Percentiles rank a stretch among this genome's conserved stretches.
These are phyloP conservation scores for Kalmanozyma brasiliensis DNA, from an alignment of 1,284 basidiomycete species.

Conservation along the genomic window DNA sequence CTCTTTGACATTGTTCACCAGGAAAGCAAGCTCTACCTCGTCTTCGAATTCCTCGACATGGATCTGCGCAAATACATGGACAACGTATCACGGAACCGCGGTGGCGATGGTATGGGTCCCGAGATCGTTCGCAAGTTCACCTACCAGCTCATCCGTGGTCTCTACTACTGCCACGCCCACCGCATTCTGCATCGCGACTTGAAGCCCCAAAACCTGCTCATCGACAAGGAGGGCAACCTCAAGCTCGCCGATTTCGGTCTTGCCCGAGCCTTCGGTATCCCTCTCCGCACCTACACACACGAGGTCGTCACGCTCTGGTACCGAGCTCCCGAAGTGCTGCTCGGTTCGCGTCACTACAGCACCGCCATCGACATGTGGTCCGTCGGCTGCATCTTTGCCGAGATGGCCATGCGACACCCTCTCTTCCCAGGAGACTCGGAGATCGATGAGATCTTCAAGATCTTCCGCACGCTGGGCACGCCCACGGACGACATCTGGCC, in stretches of 20 bases:
- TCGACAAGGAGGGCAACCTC: slow-evolving; percentile 75
- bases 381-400: slow-evolving; percentile 88
- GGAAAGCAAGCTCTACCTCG: slow-evolving; percentile 94
- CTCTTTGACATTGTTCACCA: slow-evolving; percentile 96
- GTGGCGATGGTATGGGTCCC: slow-evolving; percentile 73
- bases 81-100: slow-evolving; percentile 66
- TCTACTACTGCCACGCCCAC: slow-evolving; percentile 94
- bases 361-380: slow-evolving; percentile 99
- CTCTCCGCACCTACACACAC: slow-evolving; percentile 96
- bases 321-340: slow-evolving; percentile 92
- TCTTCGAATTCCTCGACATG: slow-evolving; percentile 93
- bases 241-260: slow-evolving; percentile 91
- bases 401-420: slow-evolving; percentile 90
- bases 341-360: slow-evolving; percentile 93
- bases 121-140: slow-evolving; percentile 94
- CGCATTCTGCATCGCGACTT: slow-evolving; percentile 95
- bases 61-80: slow-evolving; percentile 98
- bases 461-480: slow-evolving; percentile 84
- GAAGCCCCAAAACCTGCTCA: slow-evolving; percentile 96
- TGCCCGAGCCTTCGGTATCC: slow-evolving; percentile 95
- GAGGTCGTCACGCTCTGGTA: slow-evolving; percentile 99
- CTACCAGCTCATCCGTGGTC: slow-evolving; percentile 83
- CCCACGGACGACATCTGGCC: slow-evolving; percentile 93
- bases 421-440: slow-evolving; percentile 98
- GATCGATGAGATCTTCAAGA: slow-evolving; percentile 99